A percentile compares a stretch with the other conserved stretches of the same genome.
These are phyloP conservation scores for Calcarisporium arbuscula DNA, from an alignment of 2,329 filamentous ascomycete genomes.

Conservation along the genomic window DNA sequence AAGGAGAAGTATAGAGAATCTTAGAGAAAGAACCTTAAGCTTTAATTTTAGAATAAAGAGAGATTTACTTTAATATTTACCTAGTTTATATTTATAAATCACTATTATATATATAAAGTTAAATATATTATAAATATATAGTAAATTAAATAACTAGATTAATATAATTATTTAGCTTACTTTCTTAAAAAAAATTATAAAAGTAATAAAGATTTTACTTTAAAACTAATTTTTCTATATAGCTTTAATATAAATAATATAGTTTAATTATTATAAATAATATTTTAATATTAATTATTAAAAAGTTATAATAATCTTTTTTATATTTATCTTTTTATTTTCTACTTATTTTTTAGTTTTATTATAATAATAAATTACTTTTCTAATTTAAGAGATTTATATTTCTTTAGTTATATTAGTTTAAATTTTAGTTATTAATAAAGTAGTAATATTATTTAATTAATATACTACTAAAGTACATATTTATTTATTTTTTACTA, in stretches of 20 bases:
- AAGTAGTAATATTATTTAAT: too few relatives aligned
- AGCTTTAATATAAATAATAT: not conserved
- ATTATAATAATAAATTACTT: not conserved
- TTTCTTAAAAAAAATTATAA: too few relatives aligned
- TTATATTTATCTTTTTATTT: too few relatives aligned
- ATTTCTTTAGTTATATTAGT: not conserved
- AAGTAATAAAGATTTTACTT: not conserved
- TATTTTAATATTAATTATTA: not conserved
- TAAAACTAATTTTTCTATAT: too few relatives aligned
- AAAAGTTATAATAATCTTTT: not conserved
- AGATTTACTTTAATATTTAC: not conserved
- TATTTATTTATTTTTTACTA: not conserved
- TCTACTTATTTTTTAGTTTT: too few relatives aligned
- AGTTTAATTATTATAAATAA: not conserved
- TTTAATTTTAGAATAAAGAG: too few relatives aligned
- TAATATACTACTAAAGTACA: too few relatives aligned
- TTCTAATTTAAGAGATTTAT: too few relatives aligned
- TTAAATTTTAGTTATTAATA: conserved; percentile 1
- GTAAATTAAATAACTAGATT: not conserved
- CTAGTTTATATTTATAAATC: not conserved
- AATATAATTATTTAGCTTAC: not conserved
- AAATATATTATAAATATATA: too few relatives aligned
- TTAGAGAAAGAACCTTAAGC: too few relatives aligned
- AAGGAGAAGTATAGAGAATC: too few relatives aligned
- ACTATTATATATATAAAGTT: conserved; percentile 1